These are phyloP conservation scores for Lupinus albus DNA, from an alignment of 306 rosid genomes.

Conservation along the genomic window DNA sequence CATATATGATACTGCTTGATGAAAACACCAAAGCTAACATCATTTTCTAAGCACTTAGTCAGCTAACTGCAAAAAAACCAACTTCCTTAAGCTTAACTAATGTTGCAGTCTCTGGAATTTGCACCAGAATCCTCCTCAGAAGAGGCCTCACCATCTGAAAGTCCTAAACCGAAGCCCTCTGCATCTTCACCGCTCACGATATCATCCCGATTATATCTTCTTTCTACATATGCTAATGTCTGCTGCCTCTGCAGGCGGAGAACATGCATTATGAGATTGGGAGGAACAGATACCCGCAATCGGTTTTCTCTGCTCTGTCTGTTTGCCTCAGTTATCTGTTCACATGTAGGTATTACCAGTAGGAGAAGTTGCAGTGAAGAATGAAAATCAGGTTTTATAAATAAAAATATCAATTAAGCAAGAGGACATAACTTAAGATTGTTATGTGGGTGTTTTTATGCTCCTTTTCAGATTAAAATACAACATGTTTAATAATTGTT, in stretches of 20 bases:
- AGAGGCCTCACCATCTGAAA: conserved; percentile 41
- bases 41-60: not conserved
- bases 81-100: conserved; percentile 43
- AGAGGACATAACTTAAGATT: too few relatives aligned
- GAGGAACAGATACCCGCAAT: conserved; percentile 47
- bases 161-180: conserved; percentile 40
- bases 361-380: conserved; percentile 24
- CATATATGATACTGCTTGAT: not conserved
- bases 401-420: conserved; percentile 17
- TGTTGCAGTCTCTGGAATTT: conserved; percentile 49
- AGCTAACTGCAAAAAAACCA: not conserved
- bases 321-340: conserved; percentile 56
- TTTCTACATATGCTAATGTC: conserved; percentile 47
- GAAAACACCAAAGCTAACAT: conserved; percentile 16
- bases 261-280: conserved; percentile 56
- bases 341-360: conserved; percentile 15
- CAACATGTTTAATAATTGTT: too few relatives aligned
- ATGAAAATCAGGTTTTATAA: conserved; percentile 16
- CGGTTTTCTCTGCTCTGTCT: conserved; percentile 55
- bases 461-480: too few relatives aligned
- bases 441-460: too few relatives aligned
- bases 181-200: conserved; percentile 52
- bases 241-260: conserved; percentile 64
- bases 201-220: conserved; percentile 47
- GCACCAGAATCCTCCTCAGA: conserved; percentile 46